Base-by-base conservation (phyloP, 805 yeast species). In the Candida pseudofarinosa region DNA sequence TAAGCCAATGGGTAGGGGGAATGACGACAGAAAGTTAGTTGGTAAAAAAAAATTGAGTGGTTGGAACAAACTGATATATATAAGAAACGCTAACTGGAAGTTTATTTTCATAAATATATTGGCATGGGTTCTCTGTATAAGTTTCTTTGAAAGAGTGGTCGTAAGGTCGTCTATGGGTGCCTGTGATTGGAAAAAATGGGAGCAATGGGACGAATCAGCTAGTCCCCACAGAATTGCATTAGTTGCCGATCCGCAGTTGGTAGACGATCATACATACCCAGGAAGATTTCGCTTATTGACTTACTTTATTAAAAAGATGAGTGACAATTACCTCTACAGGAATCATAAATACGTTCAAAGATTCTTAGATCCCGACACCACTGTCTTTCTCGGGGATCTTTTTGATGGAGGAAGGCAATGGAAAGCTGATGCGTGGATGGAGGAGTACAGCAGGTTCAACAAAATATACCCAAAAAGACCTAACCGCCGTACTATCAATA, bases 401-500 rank as follows among this genome's bases (percentile, higher is more conserved):
- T 85, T 91, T 58, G 99, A 93, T 63, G 97, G 97, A 10, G 98
- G 98, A 0, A 73, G 99, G 44, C 83, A 83, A 42, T 89, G 96
- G 91, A 78, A 76, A 33, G 74, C 74, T 28, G 68, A 73, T 17
- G 57, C 50, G 7, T 88, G 96, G 95, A 63, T 77, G 42, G 65
- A 71, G 12, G 98, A 93, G 60, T 82, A 74, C 53, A 55, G 60
- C 16, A 67, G 99, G 40, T 93, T 85, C 61, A 74, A 79, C 49
- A 48, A 59, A 1, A 77, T 93, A 3, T 91, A 86, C 60, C 83
- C 85, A 4, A 65, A 69, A 45, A 71, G 71, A 43, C 65, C 73
- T n/a, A 63, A 70, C 41, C 67, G 77, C 39, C 52, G 62, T 17
- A 61, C 63, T 19, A 56, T 59, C 40, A 52, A 65, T 28, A 62